These are phyloP conservation scores for Cicer chorassanicum DNA, from an alignment of 306 rosid genomes.

Conservation along the genomic window DNA sequence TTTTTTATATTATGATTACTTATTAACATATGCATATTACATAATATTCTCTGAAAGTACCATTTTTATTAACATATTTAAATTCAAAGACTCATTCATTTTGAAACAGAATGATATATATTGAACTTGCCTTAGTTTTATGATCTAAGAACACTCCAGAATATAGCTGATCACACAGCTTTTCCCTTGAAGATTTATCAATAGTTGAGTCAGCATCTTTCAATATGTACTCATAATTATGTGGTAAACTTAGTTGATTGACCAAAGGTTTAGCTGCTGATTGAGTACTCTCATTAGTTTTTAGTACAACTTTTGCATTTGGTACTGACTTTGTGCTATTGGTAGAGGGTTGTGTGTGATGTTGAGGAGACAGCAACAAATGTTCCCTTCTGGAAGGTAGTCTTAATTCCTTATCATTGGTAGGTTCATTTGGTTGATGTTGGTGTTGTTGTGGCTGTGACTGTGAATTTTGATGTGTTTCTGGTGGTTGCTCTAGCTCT, in stretches of 20 bases:
- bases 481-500: not conserved
- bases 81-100: not conserved
- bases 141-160: slow-evolving; percentile 46
- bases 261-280: slow-evolving; percentile 7
- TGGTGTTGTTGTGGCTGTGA: not conserved
- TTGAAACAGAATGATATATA: not conserved
- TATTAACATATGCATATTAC: not conserved
- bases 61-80: too few relatives aligned
- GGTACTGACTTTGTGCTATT: slow-evolving; percentile 3
- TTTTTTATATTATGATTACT: not conserved
- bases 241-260: slow-evolving; percentile 34
- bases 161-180: slow-evolving; percentile 41
- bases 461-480: not conserved
- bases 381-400: slow-evolving; percentile 18
- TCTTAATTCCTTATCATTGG: not conserved
- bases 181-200: slow-evolving; percentile 40
- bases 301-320: not conserved
- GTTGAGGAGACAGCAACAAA: slow-evolving; percentile 17
- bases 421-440: slow-evolving; percentile 18
- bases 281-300: slow-evolving; percentile 27
- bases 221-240: slow-evolving; percentile 41
- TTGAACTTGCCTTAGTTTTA: slow-evolving; percentile 48
- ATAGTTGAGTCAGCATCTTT: slow-evolving; percentile 47
- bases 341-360: slow-evolving; percentile 7
- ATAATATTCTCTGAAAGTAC: not conserved